Conservation (phyloP, 1,284 basidiomycete genomes). For the Polyporus tsugae region DNA sequence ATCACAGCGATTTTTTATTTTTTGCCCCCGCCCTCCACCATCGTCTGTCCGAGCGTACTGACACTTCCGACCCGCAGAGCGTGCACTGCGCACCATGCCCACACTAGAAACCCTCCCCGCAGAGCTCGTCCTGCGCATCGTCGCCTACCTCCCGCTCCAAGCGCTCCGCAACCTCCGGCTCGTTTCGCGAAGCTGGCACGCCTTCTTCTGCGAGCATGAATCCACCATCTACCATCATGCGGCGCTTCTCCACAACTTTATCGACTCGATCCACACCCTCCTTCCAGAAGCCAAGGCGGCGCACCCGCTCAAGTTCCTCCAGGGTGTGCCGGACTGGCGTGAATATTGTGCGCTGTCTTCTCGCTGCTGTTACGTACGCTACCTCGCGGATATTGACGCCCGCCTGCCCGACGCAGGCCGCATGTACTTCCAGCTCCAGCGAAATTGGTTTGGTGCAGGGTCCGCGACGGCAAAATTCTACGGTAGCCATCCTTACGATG, state of each 20-base stretch:
- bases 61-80: conserved; percentile 1
- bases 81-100: conserved; percentile 19
- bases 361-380: conserved; percentile 3
- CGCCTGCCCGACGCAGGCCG: conserved; percentile 48
- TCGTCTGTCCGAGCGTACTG: neutral
- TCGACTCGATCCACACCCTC: conserved; percentile 40
- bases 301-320: conserved; percentile 42
- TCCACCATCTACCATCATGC: conserved; percentile 59
- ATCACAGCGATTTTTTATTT: neutral
- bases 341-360: conserved; percentile 58
- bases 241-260: conserved; percentile 57
- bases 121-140: conserved; percentile 56
- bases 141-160: conserved; percentile 56
- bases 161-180: conserved; percentile 46
- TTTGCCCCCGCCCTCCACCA: neutral
- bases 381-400: neutral
- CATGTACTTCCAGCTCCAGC: conserved; percentile 53
- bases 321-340: conserved; percentile 56
- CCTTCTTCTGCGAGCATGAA: conserved; percentile 56
- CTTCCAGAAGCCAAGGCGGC: conserved; percentile 43
- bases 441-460: conserved; percentile 60
- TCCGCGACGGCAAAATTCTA: conserved; percentile 50
- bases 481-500: conserved; percentile 44
- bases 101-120: conserved; percentile 52
- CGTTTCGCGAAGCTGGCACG: conserved; percentile 53